Evolutionary conservation across 2,329 filamentous ascomycete genomes (phyloP), one percentile per base, ranked within the genome.

Genomic region (Fusarium pininemorale): DNA sequence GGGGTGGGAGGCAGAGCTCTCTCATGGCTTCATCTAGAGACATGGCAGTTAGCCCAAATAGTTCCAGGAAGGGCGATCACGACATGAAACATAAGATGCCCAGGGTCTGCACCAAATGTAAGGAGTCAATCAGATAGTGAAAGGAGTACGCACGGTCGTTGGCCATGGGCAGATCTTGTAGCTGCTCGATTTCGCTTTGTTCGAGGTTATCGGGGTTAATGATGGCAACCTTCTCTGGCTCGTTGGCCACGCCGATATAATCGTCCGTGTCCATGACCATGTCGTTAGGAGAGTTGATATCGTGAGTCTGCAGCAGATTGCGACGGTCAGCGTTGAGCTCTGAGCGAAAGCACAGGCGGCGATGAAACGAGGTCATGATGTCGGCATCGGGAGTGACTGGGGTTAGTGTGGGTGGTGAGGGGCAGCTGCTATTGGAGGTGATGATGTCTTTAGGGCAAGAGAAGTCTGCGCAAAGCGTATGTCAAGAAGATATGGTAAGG

Each of bases 11-110:
- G 75, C 95, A 90, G 74, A 92, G 85, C 78, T 94, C 91, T 85
- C 93, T 93, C 90, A 98, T 98, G 56, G 93, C 93, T 75, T 97
- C 93, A 84, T 90, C 93, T 95, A 66, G 41, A 66, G 41, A 56
- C 47, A 69, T 67, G 48, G 30, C 51, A 50, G 69, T 81, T 74
- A 79, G 78, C 67, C 56, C 45, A 50, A 26, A 37, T 37, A 68
- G 61, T 39, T 54, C 50, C 32, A 54, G 35, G 32, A 45, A 54
- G 15, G 26, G 24, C 42, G 51, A 20, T 35, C 38, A 41, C 30
- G 42, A 47, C 30, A 59, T 28, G 20, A 24, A 26, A 38, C 53
- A 70, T 54, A 38, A 47, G 38, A 37, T 38, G 62, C 55, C 35
- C 30, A 26, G n/a, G 51, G 14, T 30, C 62, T 58, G 56, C 58